These are phyloP conservation scores for Cucurbita maxima DNA, from an alignment of 306 rosid species.

Conservation along the genomic window DNA sequence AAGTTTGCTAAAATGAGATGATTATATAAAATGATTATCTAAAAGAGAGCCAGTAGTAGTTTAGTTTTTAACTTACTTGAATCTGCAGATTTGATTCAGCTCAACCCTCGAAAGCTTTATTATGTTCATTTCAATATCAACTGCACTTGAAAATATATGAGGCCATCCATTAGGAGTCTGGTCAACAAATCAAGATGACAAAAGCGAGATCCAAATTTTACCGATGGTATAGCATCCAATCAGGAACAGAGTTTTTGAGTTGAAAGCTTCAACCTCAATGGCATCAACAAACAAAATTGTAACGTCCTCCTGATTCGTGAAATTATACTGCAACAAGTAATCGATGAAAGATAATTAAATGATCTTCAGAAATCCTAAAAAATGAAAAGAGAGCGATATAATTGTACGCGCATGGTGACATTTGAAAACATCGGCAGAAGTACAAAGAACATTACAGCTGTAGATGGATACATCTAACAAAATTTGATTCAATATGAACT, in stretches of 20 bases:
- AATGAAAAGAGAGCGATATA: background rate
- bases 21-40: background rate
- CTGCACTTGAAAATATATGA: background rate
- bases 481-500: background rate
- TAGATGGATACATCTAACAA: background rate
- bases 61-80: background rate
- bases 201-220: slow-evolving; percentile 37
- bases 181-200: slow-evolving; percentile 28
- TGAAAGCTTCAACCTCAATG: slow-evolving; percentile 82
- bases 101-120: background rate
- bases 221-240: slow-evolving; percentile 96
- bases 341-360: slow-evolving; percentile 3
- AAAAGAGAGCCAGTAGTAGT: background rate
- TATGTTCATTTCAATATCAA: background rate
- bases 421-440: background rate
- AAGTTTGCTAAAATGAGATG: background rate
- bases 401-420: background rate
- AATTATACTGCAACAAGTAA: slow-evolving; percentile 66
- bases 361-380: background rate
- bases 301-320: slow-evolving; percentile 88
- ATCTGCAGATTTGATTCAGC: slow-evolving; percentile 2
- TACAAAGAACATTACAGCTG: background rate
- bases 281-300: slow-evolving; percentile 90
- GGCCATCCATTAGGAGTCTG: background rate
- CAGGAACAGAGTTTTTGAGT: slow-evolving; percentile 78